Percentiles rank a stretch among this genome's conserved stretches.
phyloP scores from a whole-genome alignment of 148 eudicot genomes.

The Heliamphora exappendiculata region DNA sequence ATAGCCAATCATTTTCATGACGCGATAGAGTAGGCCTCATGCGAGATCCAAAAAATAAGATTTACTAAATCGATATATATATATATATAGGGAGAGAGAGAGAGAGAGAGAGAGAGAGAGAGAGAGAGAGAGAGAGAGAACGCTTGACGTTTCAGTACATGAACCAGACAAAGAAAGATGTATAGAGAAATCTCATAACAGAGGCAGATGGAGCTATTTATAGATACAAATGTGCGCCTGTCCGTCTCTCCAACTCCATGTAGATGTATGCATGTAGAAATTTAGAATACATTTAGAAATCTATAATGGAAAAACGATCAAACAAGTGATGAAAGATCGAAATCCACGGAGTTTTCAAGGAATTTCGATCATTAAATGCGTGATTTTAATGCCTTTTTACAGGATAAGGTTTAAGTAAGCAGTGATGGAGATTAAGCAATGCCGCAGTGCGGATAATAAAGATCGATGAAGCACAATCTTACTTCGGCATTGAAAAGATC shows the following conservation, averaged over 20 bases:
- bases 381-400: background rate
- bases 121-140: background rate
- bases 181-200: background rate
- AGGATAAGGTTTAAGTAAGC: background rate
- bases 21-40: background rate
- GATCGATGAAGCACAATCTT: background rate
- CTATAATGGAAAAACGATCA: background rate
- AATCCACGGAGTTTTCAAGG: background rate
- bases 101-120: background rate
- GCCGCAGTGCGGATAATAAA: background rate
- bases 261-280: background rate
- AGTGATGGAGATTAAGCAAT: background rate
- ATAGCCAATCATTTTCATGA: background rate
- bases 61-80: no score
- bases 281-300: background rate
- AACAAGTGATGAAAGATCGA: background rate
- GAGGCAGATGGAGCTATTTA: background rate
- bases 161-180: background rate
- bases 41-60: background rate
- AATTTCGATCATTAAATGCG: background rate
- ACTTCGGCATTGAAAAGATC: conserved; percentile 1
- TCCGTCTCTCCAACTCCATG: background rate
- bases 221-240: background rate
- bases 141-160: background rate
- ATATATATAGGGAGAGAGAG: background rate